Conservation (phyloP, 306 rosid genomes). For the Mucuna pruriens region DNA sequence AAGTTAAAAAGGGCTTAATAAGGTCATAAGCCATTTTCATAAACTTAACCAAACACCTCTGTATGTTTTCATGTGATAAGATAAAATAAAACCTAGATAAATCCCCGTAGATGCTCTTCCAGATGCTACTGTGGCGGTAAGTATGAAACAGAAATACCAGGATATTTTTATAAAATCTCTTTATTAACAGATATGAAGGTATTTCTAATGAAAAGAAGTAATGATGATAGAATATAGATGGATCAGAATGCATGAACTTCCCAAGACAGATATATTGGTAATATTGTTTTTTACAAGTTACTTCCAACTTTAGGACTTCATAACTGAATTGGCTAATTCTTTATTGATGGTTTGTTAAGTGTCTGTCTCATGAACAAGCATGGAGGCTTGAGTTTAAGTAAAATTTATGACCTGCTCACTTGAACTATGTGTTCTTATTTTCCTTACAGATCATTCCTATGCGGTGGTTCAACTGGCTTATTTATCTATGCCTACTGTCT, state of each 20-base stretch:
- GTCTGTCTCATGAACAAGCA: neutral
- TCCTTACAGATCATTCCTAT: slow-evolving; percentile 52
- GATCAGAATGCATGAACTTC: slow-evolving; percentile 8
- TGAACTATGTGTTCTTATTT: slow-evolving; percentile 33
- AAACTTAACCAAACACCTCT: neutral
- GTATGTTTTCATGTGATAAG: neutral
- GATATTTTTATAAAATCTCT: neutral
- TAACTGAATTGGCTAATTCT: slow-evolving; percentile 19
- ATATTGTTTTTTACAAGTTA: neutral
- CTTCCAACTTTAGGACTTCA: slow-evolving; percentile 15
- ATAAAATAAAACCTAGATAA: neutral
- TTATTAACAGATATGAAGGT: neutral
- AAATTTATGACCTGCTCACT: slow-evolving; percentile 1
- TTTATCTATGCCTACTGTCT: slow-evolving; percentile 59
- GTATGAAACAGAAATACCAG: neutral
- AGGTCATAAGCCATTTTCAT: neutral
- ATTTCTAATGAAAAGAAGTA: neutral
- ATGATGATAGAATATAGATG: slow-evolving; percentile 25
- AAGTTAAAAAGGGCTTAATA: neutral
- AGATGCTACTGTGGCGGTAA: neutral
- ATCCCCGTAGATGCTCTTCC: neutral
- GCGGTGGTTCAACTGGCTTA: slow-evolving; percentile 60
- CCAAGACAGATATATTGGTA: neutral
- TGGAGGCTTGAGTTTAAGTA: neutral
- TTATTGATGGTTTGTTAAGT: neutral